Base-by-base conservation (phyloP, 1,284 basidiomycete genomes). In the Melanopsichium pennsylvanicum region DNA sequence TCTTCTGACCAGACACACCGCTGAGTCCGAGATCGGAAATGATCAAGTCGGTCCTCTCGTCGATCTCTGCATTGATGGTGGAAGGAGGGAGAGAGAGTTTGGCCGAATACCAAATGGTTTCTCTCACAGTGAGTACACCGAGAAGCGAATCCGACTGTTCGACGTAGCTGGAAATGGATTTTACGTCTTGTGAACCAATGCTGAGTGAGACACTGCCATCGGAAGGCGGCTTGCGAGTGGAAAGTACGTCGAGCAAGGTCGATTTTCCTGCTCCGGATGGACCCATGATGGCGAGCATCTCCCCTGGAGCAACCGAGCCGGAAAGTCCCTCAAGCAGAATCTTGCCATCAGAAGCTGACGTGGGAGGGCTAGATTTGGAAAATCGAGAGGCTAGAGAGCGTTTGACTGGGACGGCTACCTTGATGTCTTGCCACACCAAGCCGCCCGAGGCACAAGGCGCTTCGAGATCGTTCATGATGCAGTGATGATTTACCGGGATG, bases 81-180 rank as follows among this genome's bases (percentile, higher is more conserved):
- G 47, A 21, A n/a, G 54, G 41, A 1, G 66, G 54, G 5, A 69
- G 45, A 1, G 72, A 67, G 16, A 83, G 74, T n/a, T 69, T 59
- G 13, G 81, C 76, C 0, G 81, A 75, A 44, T 78, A 83, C 10
- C 55, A 45, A 34, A 83, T 47, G 2, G 81, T 83, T 52, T 83
- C 82, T 2, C 76, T 54, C 1, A 82, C 82, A 0, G 83, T 83
- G 3, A 84, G 68, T 2, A 81, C 81, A 31, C 83, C 83, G 18
- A 82, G 67, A 2, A 83, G 61, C 5, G 80, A 70, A 49, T 84
- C 83, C 15, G 81, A 71, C 55, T 84, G 83, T 57, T 83, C 83
- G 33, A 83, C 83, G 36, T 81, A 83, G 10, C 78, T 74, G 3
- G 66, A 54, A 26, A 71, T 23, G 25, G 25, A 33, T 10, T 43